Base-by-base conservation (phyloP, 78 protist species). In the Chrysochromulina parva region DNA sequence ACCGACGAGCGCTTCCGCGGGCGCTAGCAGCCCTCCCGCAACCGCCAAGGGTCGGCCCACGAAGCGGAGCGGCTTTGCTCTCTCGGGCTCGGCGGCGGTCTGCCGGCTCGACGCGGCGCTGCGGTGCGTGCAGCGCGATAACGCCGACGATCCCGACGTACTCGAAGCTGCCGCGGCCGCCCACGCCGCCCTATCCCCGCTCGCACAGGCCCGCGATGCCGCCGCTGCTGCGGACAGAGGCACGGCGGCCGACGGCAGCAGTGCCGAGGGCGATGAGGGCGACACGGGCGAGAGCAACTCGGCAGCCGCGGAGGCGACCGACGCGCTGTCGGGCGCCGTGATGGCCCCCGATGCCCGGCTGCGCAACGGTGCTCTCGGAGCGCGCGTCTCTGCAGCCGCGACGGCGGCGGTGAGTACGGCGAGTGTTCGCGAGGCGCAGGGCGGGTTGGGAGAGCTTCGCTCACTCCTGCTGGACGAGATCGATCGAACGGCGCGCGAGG, bases 361-460 rank as follows among this genome's bases (percentile, higher is more conserved):
- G 20, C 17, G 54, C 22, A 3, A 48, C 55, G 82, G 82, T 55
- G 82, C 54, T 22, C 28, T 73, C 28, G 82, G 82, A 22, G 54
- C 82, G 82, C 82, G 82, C 82, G 82, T n/a, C n/a, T 14, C 82
- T 13, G 54, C 16, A 11, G 82, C 82, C 28, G 53, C 26, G 82
- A 3, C 22, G 13, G 53, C 22, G 54, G 82, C 55, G 26, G 53
- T 1, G 28, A 2, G 50, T 17, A 0, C 54, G 54, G 13, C 1
- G 26, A 47, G 55, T 22, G 55, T 73, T 24, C 22, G 28, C 3
- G 54, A 47, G 82, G 1, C 7, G 26, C 0, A 5, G 3, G 13
- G n/a, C 54, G 82, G 82, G 26, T 6, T 73, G 54, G 82, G 9
- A 2, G 22, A 5, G 24, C 53, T 73, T 3, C 76, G 11, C 20